A percentile compares a stretch with the other conserved stretches of the same genome.
phyloP scores from a whole-genome alignment of 2,329 filamentous ascomycete species.

The Trichoderma polysporum region DNA sequence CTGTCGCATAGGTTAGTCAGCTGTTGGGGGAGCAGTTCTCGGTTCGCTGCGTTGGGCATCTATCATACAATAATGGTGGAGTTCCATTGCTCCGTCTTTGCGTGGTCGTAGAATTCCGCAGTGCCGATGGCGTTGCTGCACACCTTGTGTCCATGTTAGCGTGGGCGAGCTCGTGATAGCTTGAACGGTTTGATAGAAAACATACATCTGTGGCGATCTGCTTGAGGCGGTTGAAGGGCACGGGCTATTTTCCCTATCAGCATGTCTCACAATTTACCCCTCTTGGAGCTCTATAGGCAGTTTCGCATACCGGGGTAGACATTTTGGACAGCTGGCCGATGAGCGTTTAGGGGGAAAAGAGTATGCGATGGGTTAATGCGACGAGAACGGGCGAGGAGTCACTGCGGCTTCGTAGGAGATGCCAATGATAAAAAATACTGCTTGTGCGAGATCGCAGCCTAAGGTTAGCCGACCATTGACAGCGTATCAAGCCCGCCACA shows the following conservation, averaged over 20 bases:
- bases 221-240: constrained; percentile 73
- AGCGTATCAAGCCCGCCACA: not conserved
- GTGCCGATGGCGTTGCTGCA: constrained; percentile 75
- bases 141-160: constrained; percentile 55
- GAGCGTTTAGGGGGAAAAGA: constrained; percentile 5
- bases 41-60: constrained; percentile 21
- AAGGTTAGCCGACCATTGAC: not conserved
- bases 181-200: constrained; percentile 22
- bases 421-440: not conserved
- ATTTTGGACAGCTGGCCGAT: constrained; percentile 32
- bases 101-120: constrained; percentile 81
- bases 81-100: constrained; percentile 85
- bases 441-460: not conserved
- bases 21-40: not conserved
- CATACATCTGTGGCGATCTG: constrained; percentile 83
- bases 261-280: constrained; percentile 11
- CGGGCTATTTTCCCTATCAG: constrained; percentile 55
- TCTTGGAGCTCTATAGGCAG: not conserved
- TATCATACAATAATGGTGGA: constrained; percentile 79
- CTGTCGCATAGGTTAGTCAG: constrained; percentile 41
- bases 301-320: constrained; percentile 39
- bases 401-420: not conserved
- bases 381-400: not conserved
- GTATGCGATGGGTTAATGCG: not conserved
- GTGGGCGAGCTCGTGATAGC: not conserved